These are phyloP conservation scores for Irpex sp. DNA, from an alignment of 1,284 basidiomycete species.

Conservation along the genomic window DNA sequence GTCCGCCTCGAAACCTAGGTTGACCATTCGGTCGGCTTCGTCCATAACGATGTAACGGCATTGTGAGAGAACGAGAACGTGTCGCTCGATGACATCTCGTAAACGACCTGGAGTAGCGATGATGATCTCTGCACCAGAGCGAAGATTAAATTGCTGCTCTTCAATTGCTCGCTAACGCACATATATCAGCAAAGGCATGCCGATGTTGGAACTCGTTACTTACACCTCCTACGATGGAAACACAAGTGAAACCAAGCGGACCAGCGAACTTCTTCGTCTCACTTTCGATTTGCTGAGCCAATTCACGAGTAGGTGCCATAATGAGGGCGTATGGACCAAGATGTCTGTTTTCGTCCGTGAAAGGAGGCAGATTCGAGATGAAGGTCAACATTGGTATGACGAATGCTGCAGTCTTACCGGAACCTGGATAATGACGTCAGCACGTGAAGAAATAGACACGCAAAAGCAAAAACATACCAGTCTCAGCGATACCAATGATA, in stretches of 20 bases:
- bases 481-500: conserved; percentile 97
- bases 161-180: conserved; percentile 74
- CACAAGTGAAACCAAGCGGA: conserved; percentile 86
- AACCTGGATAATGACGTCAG: conserved; percentile 51
- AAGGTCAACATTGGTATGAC: conserved; percentile 98
- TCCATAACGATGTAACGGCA: conserved; percentile 99
- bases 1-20: conserved; percentile 94
- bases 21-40: conserved; percentile 98
- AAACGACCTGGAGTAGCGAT: conserved; percentile 98
- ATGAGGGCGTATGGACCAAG: conserved; percentile 94
- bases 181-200: background rate
- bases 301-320: conserved; percentile 92
- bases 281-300: conserved; percentile 95
- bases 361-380: conserved; percentile 80
- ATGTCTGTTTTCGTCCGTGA: conserved; percentile 90
- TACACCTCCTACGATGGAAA: conserved; percentile 97
- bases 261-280: conserved; percentile 91
- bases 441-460: conserved; percentile 7
- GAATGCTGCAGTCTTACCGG: conserved; percentile 99
- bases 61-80: conserved; percentile 92
- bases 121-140: conserved; percentile 96
- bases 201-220: conserved; percentile 27
- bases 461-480: conserved; percentile 49
- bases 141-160: conserved; percentile 94
- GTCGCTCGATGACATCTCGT: conserved; percentile 95